These are phyloP conservation scores for Teunomyces cretensis DNA, from an alignment of 805 yeast species.

Conservation along the genomic window DNA sequence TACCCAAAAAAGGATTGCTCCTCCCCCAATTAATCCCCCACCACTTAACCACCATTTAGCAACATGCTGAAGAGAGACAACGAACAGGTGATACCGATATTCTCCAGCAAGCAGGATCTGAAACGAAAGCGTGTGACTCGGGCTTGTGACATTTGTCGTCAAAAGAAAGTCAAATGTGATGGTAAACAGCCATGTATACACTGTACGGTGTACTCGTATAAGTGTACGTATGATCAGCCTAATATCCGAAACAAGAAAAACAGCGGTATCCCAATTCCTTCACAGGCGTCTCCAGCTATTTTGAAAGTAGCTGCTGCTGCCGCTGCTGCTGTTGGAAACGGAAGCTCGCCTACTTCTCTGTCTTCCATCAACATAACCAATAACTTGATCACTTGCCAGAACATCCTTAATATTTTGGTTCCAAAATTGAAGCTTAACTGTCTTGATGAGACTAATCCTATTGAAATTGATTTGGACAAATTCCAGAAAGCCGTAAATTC, in stretches of 20 bases:
- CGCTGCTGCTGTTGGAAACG: slow-evolving; percentile 15
- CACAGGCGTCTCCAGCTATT: slow-evolving; percentile 21
- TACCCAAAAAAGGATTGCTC: not conserved
- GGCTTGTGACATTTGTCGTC: slow-evolving; percentile 76
- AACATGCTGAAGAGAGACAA: slow-evolving; percentile 1
- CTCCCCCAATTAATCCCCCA: not conserved
- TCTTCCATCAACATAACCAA: slow-evolving; percentile 12
- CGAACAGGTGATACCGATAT: slow-evolving; percentile 14
- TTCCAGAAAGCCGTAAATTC: slow-evolving; percentile 20
- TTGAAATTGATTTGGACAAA: slow-evolving; percentile 32
- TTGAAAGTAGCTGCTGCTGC: slow-evolving; percentile 13
- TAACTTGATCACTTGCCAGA: slow-evolving; percentile 31
- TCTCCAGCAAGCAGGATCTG: slow-evolving; percentile 14
- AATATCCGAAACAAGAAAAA: slow-evolving; percentile 51
- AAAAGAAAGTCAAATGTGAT: slow-evolving; percentile 77
- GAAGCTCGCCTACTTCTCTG: slow-evolving; percentile 10
- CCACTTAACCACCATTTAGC: not conserved
- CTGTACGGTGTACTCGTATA: slow-evolving; percentile 84
- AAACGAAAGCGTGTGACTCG: slow-evolving; percentile 67
- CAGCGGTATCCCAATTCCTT: slow-evolving; percentile 27
- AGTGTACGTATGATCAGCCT: slow-evolving; percentile 83
- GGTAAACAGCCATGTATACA: slow-evolving; percentile 77
- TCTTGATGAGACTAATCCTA: slow-evolving; percentile 27
- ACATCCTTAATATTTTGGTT: slow-evolving; percentile 31
- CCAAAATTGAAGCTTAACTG: slow-evolving; percentile 36